Percentiles rank a stretch among this genome's conserved stretches.
Evolutionary conservation across 2,329 filamentous ascomycete genomes (phyloP).

Genomic region (Xylariales sp.): DNA sequence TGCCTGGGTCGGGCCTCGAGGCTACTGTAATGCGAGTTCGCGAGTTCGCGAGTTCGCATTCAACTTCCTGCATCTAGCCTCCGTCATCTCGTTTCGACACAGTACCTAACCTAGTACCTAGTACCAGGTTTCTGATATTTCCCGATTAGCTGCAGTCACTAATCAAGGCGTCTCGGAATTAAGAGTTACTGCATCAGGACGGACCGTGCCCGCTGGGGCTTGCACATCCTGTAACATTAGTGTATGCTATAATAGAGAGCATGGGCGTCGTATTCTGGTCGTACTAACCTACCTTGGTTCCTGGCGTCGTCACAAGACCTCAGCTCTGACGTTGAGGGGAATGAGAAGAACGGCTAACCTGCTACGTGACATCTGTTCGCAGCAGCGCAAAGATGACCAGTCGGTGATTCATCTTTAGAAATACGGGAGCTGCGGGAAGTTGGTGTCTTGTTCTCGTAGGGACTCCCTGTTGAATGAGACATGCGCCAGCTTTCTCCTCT

Average conservation of each 20-base stretch:
- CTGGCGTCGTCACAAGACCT: slow-evolving; percentile 2
- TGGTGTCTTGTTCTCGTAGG: slow-evolving; percentile 5
- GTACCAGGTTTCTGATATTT: slow-evolving; percentile 22
- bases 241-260: neutral
- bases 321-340: neutral
- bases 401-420: slow-evolving; percentile 19
- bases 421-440: slow-evolving; percentile 20
- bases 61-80: slow-evolving; percentile 5
- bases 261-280: neutral
- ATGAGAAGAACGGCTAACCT: neutral
- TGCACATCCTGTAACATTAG: slow-evolving; percentile 2
- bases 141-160: slow-evolving; percentile 20
- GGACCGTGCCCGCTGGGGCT: neutral
- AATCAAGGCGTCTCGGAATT: slow-evolving; percentile 23
- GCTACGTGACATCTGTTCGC: slow-evolving; percentile 1
- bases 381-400: slow-evolving; percentile 16
- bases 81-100: slow-evolving; percentile 2
- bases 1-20: neutral
- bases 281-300: slow-evolving; percentile 5
- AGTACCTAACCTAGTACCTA: neutral
- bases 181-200: slow-evolving; percentile 28
- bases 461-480: neutral
- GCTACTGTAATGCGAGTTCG: neutral
- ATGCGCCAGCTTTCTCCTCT: neutral
- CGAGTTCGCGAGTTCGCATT: slow-evolving; percentile 13